phyloP scores from a whole-genome alignment of 176 grass and related monocot species.

The Luzula sylvatica region DNA sequence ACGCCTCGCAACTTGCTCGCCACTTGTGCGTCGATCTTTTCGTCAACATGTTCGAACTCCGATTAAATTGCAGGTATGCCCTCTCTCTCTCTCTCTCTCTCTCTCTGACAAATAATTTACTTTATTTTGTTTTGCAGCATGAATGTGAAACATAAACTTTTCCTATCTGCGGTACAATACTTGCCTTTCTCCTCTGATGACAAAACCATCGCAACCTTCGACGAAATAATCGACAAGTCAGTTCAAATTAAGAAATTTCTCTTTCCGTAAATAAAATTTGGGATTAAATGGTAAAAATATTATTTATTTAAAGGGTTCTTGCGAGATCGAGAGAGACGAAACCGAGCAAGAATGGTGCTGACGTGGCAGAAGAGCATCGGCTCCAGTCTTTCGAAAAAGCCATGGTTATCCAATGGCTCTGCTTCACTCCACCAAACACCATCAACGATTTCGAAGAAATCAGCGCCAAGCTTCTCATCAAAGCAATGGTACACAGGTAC shows the following conservation, averaged over 20 bases:
- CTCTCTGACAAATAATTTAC: neutral
- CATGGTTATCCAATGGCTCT: conserved; percentile 96
- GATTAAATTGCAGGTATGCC: conserved; percentile 75
- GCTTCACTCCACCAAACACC: conserved; percentile 76
- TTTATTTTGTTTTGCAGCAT: conserved; percentile 31
- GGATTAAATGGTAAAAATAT: neutral
- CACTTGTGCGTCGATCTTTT: conserved; percentile 85
- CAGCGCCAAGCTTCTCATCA: conserved; percentile 77
- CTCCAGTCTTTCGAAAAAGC: conserved; percentile 93
- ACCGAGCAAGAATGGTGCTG: conserved; percentile 41
- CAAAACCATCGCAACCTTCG: conserved; percentile 60
- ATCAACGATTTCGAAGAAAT: conserved; percentile 55
- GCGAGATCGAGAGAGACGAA: conserved; percentile 72
- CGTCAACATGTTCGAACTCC: conserved; percentile 89
- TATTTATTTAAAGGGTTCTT: conserved; percentile 54
- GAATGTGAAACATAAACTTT: conserved; percentile 85
- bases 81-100: conserved; percentile 5
- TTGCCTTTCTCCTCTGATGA: conserved; percentile 67
- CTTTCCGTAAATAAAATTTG: conserved; percentile 3
- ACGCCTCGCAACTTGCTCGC: conserved; percentile 78
- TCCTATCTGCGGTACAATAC: conserved; percentile 84
- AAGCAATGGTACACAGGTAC: conserved; percentile 86
- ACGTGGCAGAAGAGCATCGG: conserved; percentile 59
- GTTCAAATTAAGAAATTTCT: conserved; percentile 13
- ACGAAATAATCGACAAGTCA: conserved; percentile 95